phyloP scores from a whole-genome alignment of 495 filamentous ascomycete species.

The Amphirosellinia nigrospora region DNA sequence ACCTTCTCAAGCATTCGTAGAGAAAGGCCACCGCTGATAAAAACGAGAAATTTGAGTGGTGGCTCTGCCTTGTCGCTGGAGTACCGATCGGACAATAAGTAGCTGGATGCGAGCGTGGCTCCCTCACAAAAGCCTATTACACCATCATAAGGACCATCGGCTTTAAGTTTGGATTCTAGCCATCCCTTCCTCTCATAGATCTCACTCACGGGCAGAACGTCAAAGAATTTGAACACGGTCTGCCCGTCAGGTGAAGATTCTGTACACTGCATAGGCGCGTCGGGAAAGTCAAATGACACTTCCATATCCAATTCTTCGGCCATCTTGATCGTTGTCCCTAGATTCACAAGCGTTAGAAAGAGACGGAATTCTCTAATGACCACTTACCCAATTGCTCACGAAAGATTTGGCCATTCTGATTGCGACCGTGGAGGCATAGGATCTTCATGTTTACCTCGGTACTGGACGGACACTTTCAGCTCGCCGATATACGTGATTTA shows the following conservation, averaged over 20 bases:
- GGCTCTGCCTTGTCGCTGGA: constrained; percentile 42
- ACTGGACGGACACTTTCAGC: background rate
- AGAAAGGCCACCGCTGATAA: constrained; percentile 62
- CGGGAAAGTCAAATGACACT: constrained; percentile 4
- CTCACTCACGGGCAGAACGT: constrained; percentile 39
- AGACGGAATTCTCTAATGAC: background rate
- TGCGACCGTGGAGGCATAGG: constrained; percentile 67
- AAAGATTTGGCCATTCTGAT: constrained; percentile 65
- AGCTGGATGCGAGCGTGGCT: constrained; percentile 56
- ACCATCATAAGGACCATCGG: constrained; percentile 65
- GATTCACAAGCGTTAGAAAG: background rate
- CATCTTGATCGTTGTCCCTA: background rate
- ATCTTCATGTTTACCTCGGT: constrained; percentile 56
- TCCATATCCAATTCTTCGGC: background rate
- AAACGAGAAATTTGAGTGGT: constrained; percentile 65
- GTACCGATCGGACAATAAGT: constrained; percentile 49
- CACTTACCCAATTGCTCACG: constrained; percentile 49
- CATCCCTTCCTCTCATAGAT: constrained; percentile 51
- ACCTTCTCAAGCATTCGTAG: constrained; percentile 56
- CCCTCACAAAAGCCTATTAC: constrained; percentile 68
- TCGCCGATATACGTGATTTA: background rate
- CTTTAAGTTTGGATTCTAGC: constrained; percentile 54
- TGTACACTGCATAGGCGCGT: background rate
- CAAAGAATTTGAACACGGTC: constrained; percentile 52
- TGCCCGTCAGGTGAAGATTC: background rate